Evolutionary conservation across 2,329 filamentous ascomycete species (phyloP).

Genomic region (Sporothrix brasiliensis): DNA sequence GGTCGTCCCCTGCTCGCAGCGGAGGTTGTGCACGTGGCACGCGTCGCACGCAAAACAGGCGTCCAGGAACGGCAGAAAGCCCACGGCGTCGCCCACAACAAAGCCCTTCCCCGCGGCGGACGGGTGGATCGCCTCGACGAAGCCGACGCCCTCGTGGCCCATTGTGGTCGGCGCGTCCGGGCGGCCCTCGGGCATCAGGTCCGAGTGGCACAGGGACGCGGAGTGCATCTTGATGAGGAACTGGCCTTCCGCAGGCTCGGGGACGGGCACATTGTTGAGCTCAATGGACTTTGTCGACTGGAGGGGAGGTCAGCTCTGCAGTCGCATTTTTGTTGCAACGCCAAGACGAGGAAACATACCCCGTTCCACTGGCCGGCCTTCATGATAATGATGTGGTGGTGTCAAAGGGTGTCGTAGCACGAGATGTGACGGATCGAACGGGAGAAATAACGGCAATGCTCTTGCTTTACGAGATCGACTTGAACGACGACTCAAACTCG

Average conservation of each 20-base stretch:
- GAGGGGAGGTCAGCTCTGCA: background rate
- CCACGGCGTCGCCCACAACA: conserved; percentile 7
- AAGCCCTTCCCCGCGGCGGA: conserved; percentile 59
- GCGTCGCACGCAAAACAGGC: conserved; percentile 38
- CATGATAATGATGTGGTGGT: background rate
- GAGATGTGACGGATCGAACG: background rate
- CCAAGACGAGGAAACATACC: background rate
- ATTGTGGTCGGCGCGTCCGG: conserved; percentile 35
- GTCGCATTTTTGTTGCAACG: too few relatives aligned
- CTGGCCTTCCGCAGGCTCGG: conserved; percentile 21
- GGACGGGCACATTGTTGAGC: conserved; percentile 27
- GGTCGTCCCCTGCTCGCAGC: conserved; percentile 37
- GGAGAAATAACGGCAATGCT: background rate
- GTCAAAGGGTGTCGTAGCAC: background rate
- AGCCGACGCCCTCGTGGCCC: conserved; percentile 69
- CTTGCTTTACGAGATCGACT: background rate
- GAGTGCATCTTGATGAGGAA: conserved; percentile 27
- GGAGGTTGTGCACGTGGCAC: conserved; percentile 37
- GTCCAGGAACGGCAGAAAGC: conserved; percentile 35
- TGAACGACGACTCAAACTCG: background rate
- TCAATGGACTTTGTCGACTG: conserved; percentile 19
- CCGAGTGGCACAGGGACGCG: conserved; percentile 28
- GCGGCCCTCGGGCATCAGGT: conserved; percentile 26
- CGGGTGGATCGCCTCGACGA: conserved; percentile 58
- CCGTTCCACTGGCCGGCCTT: conserved; percentile 19